Evolutionary conservation across 2,329 filamentous ascomycete genomes (phyloP), one percentile per base, ranked within the genome.

Genomic region (Colletotrichum sp.): DNA sequence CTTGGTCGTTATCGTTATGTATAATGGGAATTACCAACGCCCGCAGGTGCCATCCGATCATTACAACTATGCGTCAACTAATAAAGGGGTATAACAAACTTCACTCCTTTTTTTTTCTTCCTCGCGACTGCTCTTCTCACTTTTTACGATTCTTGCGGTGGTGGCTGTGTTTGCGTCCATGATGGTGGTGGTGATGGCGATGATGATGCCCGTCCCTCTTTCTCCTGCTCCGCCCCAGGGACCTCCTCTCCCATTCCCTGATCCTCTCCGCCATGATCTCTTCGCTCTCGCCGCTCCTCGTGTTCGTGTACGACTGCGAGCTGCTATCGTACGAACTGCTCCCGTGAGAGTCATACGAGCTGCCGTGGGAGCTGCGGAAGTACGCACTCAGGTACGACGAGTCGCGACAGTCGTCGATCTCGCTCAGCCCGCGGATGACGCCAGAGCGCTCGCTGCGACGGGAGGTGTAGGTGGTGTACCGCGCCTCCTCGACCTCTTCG

Each of bases 401-500:
- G 18, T 56, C 60, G 13, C 67, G 56, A 9, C n/a, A 10, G 36
- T 52, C 56, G 56, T 21, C 55, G 26, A 70, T 16, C 58, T 70
- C 67, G 6, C 67, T 70, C 13, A 62, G 56, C 16, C 67, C 67
- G 26, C 56, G 34, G 26, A 70, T 70, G 16, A 70, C 67, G 56
- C 34, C 67, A 26, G 67, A 70, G 8, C 67, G 80, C n/a, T 64
- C 61, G 80, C 55, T 77, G 78, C 70, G 81, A 77, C 28, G 79
- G 78, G n/a, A 80, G 75, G n/a, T 77, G 79, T 66, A 80, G 13
- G 79, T 52, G n/a, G 43, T 52, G 43, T 52, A 52, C 10, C 43
- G 43, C 10, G 43, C 74, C 36, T 80, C 79, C 34, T 78, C 77
- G 67, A 80, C 78, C 1, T 78, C 78, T 12, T 76, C 78, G 43